These are phyloP conservation scores for Venturia nashicola DNA, from an alignment of 2,329 filamentous ascomycete species.

Conservation along the genomic window DNA sequence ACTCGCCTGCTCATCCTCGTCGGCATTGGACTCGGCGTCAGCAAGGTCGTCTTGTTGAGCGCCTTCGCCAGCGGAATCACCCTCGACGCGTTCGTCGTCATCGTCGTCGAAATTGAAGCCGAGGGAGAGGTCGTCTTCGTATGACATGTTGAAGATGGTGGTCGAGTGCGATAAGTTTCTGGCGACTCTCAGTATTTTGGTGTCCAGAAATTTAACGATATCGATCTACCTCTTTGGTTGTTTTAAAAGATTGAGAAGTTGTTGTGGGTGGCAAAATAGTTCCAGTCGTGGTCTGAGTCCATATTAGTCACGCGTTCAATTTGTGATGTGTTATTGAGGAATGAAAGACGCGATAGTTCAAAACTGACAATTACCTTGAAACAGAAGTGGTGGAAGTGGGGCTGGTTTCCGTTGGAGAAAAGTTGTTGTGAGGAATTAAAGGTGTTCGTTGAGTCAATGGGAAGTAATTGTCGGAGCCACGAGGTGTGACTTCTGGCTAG, in stretches of 20 bases:
- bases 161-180: background rate
- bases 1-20: background rate
- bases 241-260: background rate
- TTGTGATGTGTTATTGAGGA: background rate
- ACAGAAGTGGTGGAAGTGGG: background rate
- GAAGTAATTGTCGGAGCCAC: background rate
- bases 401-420: background rate
- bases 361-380: background rate
- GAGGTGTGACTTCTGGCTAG: background rate
- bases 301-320: background rate
- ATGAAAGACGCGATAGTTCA: background rate
- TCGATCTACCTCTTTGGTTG: background rate
- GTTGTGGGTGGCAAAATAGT: background rate
- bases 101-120: constrained; percentile 4
- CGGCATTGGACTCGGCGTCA: background rate
- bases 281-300: background rate
- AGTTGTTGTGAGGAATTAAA: background rate
- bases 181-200: background rate
- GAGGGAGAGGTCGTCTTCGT: background rate
- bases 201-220: background rate
- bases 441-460: background rate
- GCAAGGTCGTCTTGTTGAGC: background rate
- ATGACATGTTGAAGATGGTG: background rate
- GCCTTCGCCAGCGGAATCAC: background rate
- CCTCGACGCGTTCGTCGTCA: background rate